These are phyloP conservation scores for Epichloe gansuensis DNA, from an alignment of 2,329 filamentous ascomycete genomes.

Conservation along the genomic window DNA sequence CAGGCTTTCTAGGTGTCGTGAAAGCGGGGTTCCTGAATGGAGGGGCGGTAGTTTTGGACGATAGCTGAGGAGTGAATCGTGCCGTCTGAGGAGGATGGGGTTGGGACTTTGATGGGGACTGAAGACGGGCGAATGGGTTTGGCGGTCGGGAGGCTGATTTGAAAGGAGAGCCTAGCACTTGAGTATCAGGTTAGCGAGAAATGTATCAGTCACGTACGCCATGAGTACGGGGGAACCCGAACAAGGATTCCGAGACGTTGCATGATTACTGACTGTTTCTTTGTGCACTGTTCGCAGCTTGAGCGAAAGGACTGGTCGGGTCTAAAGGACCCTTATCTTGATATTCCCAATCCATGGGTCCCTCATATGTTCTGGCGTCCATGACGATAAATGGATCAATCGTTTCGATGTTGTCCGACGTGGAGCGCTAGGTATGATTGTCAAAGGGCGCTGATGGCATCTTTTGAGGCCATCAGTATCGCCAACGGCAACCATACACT, in stretches of 20 bases:
- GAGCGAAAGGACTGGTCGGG: constrained; percentile 47
- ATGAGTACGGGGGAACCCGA: background rate
- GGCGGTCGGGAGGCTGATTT: constrained; percentile 19
- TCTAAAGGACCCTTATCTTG: constrained; percentile 44
- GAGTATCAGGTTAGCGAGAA: constrained; percentile 10
- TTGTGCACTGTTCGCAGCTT: constrained; percentile 30
- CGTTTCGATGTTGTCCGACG: background rate
- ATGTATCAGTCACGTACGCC: background rate
- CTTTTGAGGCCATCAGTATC: constrained; percentile 7
- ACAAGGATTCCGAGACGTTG: background rate
- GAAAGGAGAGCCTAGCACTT: constrained; percentile 26
- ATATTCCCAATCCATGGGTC: constrained; percentile 56
- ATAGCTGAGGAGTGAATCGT: constrained; percentile 31
- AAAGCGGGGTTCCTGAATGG: constrained; percentile 52
- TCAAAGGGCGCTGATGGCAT: background rate
- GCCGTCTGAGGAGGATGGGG: constrained; percentile 28
- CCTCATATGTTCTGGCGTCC: constrained; percentile 44
- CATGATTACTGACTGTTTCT: constrained; percentile 27
- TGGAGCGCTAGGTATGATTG: background rate
- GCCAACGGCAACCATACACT: constrained; percentile 15
- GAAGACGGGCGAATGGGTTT: constrained; percentile 23
- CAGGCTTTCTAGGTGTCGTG: constrained; percentile 46
- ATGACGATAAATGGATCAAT: constrained; percentile 19
- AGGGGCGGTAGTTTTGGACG: constrained; percentile 30
- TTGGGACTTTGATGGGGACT: constrained; percentile 29